Percentiles rank a stretch among this genome's conserved stretches.
Evolutionary conservation across 2,329 filamentous ascomycete species (phyloP).

Genomic region (Colletotrichum chlorophyti): DNA sequence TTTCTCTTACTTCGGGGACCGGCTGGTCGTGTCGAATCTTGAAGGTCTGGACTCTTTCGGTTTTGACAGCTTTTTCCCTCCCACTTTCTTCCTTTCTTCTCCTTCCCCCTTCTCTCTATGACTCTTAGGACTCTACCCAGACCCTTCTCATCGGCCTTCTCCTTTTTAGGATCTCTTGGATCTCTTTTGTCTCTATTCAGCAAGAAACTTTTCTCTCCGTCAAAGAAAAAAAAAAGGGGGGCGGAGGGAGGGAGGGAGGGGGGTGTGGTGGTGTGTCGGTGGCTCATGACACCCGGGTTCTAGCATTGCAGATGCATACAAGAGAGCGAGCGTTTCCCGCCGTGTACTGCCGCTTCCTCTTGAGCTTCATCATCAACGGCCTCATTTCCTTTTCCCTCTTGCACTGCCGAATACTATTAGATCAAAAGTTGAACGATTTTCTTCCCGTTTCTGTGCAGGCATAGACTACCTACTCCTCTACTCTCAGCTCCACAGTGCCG

Average conservation of each 20-base stretch:
- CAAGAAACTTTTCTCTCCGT: no score
- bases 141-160: background rate
- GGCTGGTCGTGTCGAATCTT: conserved; percentile 12
- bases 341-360: background rate
- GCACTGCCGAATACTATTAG: no score
- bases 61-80: conserved; percentile 11
- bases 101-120: background rate
- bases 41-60: conserved; percentile 7
- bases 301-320: no score
- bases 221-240: conserved; percentile 11
- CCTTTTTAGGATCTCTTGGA: conserved; percentile 10
- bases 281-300: no score
- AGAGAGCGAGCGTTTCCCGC: background rate
- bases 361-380: background rate
- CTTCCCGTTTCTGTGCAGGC: conserved; percentile 18
- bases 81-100: background rate
- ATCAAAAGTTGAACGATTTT: background rate
- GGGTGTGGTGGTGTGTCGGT: no score
- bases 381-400: no score
- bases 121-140: background rate
- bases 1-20: conserved; percentile 10
- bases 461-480: conserved; percentile 9
- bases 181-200: conserved; percentile 16
- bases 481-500: conserved; percentile 1
- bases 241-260: background rate